Evolutionary conservation across 2,329 filamentous ascomycete species (phyloP).

Genomic region (Teratosphaeria nubilosa): DNA sequence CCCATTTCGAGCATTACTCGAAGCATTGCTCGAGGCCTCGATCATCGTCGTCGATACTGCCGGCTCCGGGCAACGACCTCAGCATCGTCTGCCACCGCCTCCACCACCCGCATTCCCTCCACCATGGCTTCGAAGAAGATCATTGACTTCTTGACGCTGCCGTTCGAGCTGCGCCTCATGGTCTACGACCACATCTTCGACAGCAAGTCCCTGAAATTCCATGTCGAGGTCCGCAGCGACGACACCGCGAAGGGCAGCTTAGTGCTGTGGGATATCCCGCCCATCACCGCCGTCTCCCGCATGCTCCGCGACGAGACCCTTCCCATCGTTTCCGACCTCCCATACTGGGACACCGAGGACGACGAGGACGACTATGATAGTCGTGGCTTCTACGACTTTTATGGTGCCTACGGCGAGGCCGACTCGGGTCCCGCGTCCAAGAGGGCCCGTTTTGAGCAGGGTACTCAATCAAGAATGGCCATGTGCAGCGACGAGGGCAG

Average conservation of each 20-base stretch:
- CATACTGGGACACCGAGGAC: background rate
- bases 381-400: background rate
- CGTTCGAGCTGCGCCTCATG: background rate
- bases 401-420: background rate
- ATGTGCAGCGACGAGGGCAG: background rate
- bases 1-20: background rate
- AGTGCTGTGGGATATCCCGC: background rate
- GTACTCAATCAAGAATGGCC: background rate
- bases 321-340: background rate
- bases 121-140: background rate
- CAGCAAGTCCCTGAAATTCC: background rate
- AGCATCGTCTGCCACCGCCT: background rate
- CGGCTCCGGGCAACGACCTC: background rate
- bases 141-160: background rate
- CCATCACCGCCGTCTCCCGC: background rate
- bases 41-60: background rate
- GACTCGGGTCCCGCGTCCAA: background rate
- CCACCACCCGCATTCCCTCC: background rate
- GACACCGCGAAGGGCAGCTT: background rate
- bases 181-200: background rate
- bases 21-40: background rate
- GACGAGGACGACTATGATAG: background rate
- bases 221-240: background rate
- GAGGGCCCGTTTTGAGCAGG: background rate
- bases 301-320: background rate